Evolutionary conservation across 2,329 filamentous ascomycete genomes (phyloP).

Genomic region (Neofusicoccum umdonicola): DNA sequence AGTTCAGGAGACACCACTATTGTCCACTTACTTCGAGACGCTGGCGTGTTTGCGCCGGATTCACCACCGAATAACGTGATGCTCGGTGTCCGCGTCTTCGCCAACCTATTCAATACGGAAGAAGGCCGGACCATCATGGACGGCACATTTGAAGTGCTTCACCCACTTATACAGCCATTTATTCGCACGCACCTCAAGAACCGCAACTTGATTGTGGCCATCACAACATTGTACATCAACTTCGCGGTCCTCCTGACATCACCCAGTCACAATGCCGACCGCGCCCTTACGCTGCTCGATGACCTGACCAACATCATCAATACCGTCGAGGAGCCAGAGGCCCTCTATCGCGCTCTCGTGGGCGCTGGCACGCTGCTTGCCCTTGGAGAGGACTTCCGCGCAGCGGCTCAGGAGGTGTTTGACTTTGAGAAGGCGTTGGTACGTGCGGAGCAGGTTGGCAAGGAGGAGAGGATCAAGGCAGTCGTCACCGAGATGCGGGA

Average conservation of each 20-base stretch:
- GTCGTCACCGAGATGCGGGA: slow-evolving; percentile 60
- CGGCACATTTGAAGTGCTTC: slow-evolving; percentile 58
- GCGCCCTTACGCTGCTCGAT: slow-evolving; percentile 56
- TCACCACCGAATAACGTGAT: slow-evolving; percentile 77
- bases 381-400: slow-evolving; percentile 59
- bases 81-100: slow-evolving; percentile 77
- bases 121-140: slow-evolving; percentile 63
- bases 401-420: slow-evolving; percentile 58
- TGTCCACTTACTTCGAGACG: slow-evolving; percentile 58
- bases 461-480: slow-evolving; percentile 60
- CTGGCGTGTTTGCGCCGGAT: slow-evolving; percentile 56
- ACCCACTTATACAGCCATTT: slow-evolving; percentile 63
- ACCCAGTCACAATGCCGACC: slow-evolving; percentile 49
- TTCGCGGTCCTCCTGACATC: slow-evolving; percentile 69
- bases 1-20: slow-evolving; percentile 57
- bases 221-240: slow-evolving; percentile 82
- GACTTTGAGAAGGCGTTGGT: slow-evolving; percentile 49
- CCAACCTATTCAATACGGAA: slow-evolving; percentile 77
- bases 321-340: slow-evolving; percentile 73
- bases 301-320: slow-evolving; percentile 63
- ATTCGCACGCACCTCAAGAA: slow-evolving; percentile 57
- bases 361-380: slow-evolving; percentile 75
- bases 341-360: slow-evolving; percentile 77
- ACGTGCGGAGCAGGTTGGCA: slow-evolving; percentile 51
- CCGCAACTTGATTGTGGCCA: slow-evolving; percentile 77